Conservation (phyloP, 139 green algal genomes). For the Tetradesmus obliquus region DNA sequence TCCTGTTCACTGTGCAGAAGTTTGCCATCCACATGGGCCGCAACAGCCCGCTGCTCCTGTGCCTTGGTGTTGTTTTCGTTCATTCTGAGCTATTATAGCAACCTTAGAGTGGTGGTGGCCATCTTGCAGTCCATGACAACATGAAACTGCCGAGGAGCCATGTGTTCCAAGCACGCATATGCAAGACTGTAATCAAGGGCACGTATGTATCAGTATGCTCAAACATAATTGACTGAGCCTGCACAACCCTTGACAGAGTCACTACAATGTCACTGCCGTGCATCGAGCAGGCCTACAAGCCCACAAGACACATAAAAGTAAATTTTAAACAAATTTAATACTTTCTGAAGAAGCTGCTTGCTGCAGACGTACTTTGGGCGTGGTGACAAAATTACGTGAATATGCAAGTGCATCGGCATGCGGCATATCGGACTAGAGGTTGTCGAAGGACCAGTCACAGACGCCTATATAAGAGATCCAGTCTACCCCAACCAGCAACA, state of each 20-base stretch:
- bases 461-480: not conserved
- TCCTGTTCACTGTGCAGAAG: not conserved
- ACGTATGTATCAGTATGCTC: too few species aligned
- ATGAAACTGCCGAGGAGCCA: not conserved
- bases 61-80: not conserved
- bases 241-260: too few species aligned
- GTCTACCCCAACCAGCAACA: not conserved
- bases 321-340: not conserved
- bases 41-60: not conserved
- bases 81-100: not conserved
- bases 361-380: not conserved
- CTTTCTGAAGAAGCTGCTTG: not conserved
- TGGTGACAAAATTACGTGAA: conserved; percentile 2
- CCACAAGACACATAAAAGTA: not conserved
- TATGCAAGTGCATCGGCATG: not conserved
- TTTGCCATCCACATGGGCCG: not conserved
- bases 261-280: too few species aligned
- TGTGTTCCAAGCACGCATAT: not conserved
- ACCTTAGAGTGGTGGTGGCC: not conserved
- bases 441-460: not conserved
- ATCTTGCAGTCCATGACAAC: not conserved
- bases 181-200: too few species aligned
- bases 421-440: not conserved
- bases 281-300: not conserved
- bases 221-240: too few species aligned